These are phyloP conservation scores for Penicillium glabrum DNA, from an alignment of 2,329 filamentous ascomycete species.

Conservation along the genomic window DNA sequence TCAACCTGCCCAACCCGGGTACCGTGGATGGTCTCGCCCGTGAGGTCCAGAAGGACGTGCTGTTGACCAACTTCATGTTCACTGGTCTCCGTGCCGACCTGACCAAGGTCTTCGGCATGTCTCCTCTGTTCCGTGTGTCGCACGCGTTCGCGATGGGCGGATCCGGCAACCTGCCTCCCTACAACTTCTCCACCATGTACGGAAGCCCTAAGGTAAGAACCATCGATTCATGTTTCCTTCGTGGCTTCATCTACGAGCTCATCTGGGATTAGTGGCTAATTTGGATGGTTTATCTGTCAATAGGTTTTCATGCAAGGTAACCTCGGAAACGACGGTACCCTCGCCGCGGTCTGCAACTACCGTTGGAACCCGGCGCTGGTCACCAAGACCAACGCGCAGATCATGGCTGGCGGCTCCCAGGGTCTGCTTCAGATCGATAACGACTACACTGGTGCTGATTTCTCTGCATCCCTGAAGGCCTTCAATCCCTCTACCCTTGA, in stretches of 20 bases:
- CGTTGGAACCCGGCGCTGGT: constrained; percentile 79
- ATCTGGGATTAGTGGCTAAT: not conserved
- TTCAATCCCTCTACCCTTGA: constrained; percentile 94
- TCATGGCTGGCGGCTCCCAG: constrained; percentile 73
- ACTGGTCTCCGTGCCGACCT: constrained; percentile 92
- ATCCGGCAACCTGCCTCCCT: constrained; percentile 80
- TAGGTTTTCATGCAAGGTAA: constrained; percentile 96
- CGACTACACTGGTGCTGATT: constrained; percentile 91
- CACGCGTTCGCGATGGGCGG: constrained; percentile 93
- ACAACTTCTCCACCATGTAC: constrained; percentile 91
- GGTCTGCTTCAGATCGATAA: constrained; percentile 93
- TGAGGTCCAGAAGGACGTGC: constrained; percentile 94
- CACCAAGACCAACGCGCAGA: constrained; percentile 84
- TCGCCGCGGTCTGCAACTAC: constrained; percentile 90
- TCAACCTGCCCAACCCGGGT: constrained; percentile 89
- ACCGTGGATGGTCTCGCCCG: constrained; percentile 84
- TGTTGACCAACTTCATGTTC: constrained; percentile 96
- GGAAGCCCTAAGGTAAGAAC: constrained; percentile 80
- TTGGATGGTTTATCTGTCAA: not conserved
- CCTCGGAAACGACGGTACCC: constrained; percentile 85
- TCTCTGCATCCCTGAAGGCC: constrained; percentile 88
- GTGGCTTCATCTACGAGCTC: not conserved
- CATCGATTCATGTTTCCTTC: not conserved
- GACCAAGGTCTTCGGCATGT: constrained; percentile 93
- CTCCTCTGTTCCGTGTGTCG: constrained; percentile 93